Evolutionary conservation across 208 protist genomes (phyloP), one percentile per base, ranked within the genome.

Genomic region (Trypanosomatidae sp.): DNA sequence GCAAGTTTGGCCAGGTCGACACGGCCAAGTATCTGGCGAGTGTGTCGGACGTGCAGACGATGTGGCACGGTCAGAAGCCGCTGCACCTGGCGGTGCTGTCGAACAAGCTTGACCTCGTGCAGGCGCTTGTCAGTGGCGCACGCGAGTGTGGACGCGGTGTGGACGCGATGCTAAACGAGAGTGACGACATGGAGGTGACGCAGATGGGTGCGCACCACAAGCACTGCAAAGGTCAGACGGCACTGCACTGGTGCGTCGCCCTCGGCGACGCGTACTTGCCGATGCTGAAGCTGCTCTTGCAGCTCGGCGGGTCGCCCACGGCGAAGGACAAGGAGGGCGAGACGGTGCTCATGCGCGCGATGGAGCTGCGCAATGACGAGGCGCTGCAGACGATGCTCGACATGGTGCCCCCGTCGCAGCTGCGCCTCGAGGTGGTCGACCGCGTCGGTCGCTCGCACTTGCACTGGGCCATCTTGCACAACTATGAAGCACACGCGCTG

Each of bases 191-290:
- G n/a, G 56, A 72, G 13, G 61, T 88, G 16, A 51, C 27, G 5
- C 55, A 79, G 35, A 65, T 88, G 15, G 72, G 70, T n/a, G 44
- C 4, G 7, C 67, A 77, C 50, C 42, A 76, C 30, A 71, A 76
- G 42, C 35, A 66, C 38, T 70, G 62, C 38, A 67, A 71, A 24
- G 72, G 72, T 0, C 75, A 84, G 54, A 84, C 71, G 2, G 61
- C 78, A 25, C 61, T 92, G 55, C 83, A 92, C 48, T 88, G 75
- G 74, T 83, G 74, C 38, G 72, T 92, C 2, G 79, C 66, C n/a
- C 54, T 88, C 3, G 73, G 79, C 8, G 47, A 54, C 2, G 55
- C 67, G 11, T 85, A 77, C 50, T n/a, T 80, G 41, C 44, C 56
- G 6, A 88, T 92, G 76, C 49, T 88, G 20, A 56, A 73, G 46